phyloP scores from a whole-genome alignment of 1,284 basidiomycete species.

The Malassezia psittaci region DNA sequence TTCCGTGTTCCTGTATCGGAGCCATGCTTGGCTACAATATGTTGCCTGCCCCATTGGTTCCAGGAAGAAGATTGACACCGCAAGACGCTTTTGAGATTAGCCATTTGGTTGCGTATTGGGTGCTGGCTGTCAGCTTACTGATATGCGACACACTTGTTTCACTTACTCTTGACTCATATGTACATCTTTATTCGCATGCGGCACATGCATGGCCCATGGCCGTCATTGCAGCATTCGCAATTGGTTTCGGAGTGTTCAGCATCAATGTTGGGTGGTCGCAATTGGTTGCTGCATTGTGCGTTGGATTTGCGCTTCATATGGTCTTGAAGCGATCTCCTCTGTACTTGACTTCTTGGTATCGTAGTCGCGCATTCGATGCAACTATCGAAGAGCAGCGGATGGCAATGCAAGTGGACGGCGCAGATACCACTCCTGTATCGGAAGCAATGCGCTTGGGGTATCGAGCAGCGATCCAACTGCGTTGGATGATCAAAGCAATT shows the following conservation, averaged over 20 bases:
- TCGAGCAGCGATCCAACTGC: slow-evolving; percentile 6
- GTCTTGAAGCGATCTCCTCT: slow-evolving; percentile 39
- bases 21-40: slow-evolving; percentile 22
- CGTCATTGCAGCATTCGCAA: slow-evolving; percentile 24
- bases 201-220: slow-evolving; percentile 42
- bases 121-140: slow-evolving; percentile 30
- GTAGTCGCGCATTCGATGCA: neutral
- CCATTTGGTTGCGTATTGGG: slow-evolving; percentile 35
- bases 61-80: slow-evolving; percentile 1
- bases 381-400: slow-evolving; percentile 9
- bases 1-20: slow-evolving; percentile 26
- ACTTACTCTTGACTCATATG: slow-evolving; percentile 38
- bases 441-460: slow-evolving; percentile 6
- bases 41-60: slow-evolving; percentile 19
- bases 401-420: neutral
- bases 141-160: slow-evolving; percentile 39
- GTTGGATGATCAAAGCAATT: slow-evolving; percentile 62
- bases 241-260: slow-evolving; percentile 38
- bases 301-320: slow-evolving; percentile 30
- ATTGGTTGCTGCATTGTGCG: slow-evolving; percentile 20
- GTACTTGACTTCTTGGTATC: slow-evolving; percentile 26
- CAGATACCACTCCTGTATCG: slow-evolving; percentile 7
- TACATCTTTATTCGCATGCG: slow-evolving; percentile 26
- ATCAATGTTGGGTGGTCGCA: slow-evolving; percentile 22
- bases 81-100: slow-evolving; percentile 16